Conservation (phyloP, 2,329 filamentous ascomycete genomes). For the Talaromyces sp. region DNA sequence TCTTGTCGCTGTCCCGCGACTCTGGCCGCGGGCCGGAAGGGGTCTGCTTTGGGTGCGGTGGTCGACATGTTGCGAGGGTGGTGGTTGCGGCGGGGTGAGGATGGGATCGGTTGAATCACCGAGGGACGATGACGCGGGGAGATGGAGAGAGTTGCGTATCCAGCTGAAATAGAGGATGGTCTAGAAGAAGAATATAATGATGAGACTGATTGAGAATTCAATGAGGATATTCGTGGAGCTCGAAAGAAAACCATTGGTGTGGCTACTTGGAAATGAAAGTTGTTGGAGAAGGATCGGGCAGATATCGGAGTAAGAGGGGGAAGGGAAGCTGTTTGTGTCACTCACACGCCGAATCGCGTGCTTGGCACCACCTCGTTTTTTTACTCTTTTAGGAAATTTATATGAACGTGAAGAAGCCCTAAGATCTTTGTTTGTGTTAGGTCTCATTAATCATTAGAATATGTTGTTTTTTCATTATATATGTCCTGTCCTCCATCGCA, state of each 20-base stretch:
- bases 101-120: constrained; percentile 13
- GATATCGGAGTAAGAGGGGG: background rate
- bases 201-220: background rate
- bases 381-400: constrained; percentile 1
- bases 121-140: background rate
- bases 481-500: background rate
- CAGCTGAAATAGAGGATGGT: background rate
- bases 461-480: background rate
- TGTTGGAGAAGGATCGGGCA: background rate
- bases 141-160: background rate
- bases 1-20: constrained; percentile 53
- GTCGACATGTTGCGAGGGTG: constrained; percentile 40
- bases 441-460: background rate
- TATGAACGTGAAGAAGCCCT: background rate
- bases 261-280: background rate
- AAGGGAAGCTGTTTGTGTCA: constrained; percentile 1
- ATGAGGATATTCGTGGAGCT: background rate
- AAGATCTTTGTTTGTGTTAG: background rate
- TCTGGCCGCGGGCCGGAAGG: constrained; percentile 48
- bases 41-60: constrained; percentile 38
- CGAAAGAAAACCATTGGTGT: constrained; percentile 5
- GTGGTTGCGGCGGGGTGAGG: constrained; percentile 17
- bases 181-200: background rate
- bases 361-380: background rate
- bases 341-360: constrained; percentile 5